Base-by-base conservation (phyloP, 2,329 filamentous ascomycete genomes). In the Colletotrichum camelliae region DNA sequence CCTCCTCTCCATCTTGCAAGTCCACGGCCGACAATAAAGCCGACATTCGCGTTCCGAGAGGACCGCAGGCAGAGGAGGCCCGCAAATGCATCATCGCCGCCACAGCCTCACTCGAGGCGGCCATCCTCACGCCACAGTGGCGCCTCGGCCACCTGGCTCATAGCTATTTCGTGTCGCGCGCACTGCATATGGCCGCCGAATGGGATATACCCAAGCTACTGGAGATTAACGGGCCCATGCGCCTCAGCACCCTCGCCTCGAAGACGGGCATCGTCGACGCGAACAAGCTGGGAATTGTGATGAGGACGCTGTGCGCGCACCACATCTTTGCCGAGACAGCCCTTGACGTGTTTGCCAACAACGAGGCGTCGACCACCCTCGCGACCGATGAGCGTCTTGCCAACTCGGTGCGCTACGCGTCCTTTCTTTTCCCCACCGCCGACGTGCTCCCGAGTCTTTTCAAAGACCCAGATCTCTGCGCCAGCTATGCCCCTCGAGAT, bases 111-210 rank as follows among this genome's bases (percentile, higher is more conserved):
- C 69, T 68, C 43, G 70, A 68, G 33, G 57, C 70, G n/a, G 64
- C 73, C 10, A 29, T 75, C 7, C 18, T 72, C n/a, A 64, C 73
- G 39, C 73, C 73, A 9, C 73, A 75, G 10, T 75, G 69, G 73
- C 73, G 69, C 12, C 69, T 72, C 33, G 55, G 62, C 18, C 73
- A 75, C 27, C 31, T 75, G 33, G 69, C 73, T 4, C 61, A 72
- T 33, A 62, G 24, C 43, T 75, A 75, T 12, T 67, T 58, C 24
- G 62, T 72, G 27, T 64, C 73, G 13, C 73, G 69, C 39, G 69
- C 69, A 27, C 73, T 72, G n/a, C 73, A 75, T 27, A 72, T 75
- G 69, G 73, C 39, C 7, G 73, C 72, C 16, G 73, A 75, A 39
- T 72, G 69, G 73, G 39, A 72, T 24, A 58, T 75, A n/a, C 69